Evolutionary conservation across 1,139 yeast genomes (phyloP).

Genomic region (Suhomyces guaymorum): DNA sequence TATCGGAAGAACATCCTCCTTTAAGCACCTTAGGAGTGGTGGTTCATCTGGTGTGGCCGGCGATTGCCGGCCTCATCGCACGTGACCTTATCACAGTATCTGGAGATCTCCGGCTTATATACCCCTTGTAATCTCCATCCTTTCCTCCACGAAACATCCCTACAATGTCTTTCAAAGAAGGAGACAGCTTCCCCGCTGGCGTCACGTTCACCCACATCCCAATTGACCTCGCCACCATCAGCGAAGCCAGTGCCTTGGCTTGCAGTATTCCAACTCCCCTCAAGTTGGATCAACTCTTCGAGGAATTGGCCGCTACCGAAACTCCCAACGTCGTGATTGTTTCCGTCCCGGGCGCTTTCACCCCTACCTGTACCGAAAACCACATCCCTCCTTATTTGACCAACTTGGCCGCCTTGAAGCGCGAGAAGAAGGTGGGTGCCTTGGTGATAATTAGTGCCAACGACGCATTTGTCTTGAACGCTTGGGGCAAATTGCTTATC

Average conservation of each 20-base stretch:
- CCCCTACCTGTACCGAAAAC: conserved; percentile 34
- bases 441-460: conserved; percentile 29
- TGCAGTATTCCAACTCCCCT: conserved; percentile 27
- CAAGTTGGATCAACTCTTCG: conserved; percentile 25
- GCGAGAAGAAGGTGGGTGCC: conserved; percentile 22
- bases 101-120: conserved; percentile 1
- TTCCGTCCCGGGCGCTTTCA: conserved; percentile 35
- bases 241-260: conserved; percentile 22
- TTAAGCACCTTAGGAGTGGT: too few relatives aligned
- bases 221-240: conserved; percentile 21
- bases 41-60: too few relatives aligned
- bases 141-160: background rate
- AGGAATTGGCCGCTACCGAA: conserved; percentile 17
- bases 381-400: conserved; percentile 31
- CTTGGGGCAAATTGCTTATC: conserved; percentile 35
- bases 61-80: too few relatives aligned
- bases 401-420: conserved; percentile 22
- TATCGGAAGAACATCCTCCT: too few relatives aligned
- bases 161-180: conserved; percentile 18
- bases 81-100: conserved; percentile 1
- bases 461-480: conserved; percentile 32
- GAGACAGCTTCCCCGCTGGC: conserved; percentile 25
- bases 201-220: conserved; percentile 29
- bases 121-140: background rate
- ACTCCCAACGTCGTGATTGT: conserved; percentile 24